A percentile compares a stretch with the other conserved stretches of the same genome.
Evolutionary conservation across 305 asterid species (phyloP).

Genomic region (Plantago lanceolata): DNA sequence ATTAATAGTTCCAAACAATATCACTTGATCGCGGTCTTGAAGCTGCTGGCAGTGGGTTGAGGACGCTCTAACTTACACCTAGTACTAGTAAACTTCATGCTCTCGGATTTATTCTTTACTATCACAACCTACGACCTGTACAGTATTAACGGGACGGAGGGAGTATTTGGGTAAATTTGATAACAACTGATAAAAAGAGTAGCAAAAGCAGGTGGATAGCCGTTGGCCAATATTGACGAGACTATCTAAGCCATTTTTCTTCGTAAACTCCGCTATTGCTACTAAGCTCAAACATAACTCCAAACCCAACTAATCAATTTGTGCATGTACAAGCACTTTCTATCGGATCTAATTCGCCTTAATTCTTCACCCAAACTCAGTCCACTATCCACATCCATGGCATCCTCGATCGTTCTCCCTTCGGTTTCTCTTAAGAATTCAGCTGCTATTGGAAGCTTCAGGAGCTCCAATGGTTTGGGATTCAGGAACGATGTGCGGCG

Average conservation of each 20-base stretch:
- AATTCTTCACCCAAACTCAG: constrained; percentile 15
- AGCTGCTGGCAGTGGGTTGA: no score
- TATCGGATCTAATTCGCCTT: constrained; percentile 25
- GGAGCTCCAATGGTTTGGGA: constrained; percentile 34
- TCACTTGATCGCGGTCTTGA: no score
- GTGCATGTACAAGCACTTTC: constrained; percentile 29
- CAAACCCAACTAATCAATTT: neutral
- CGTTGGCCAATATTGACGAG: constrained; percentile 36
- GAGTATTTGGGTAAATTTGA: neutral
- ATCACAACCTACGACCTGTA: no score
- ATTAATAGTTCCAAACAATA: no score
- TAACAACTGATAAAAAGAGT: no score
- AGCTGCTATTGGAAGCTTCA: constrained; percentile 28
- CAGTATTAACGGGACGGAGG: no score
- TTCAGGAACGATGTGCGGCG: constrained; percentile 24
- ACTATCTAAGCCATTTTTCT: constrained; percentile 29
- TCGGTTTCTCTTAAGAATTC: constrained; percentile 35
- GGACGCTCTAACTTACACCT: no score
- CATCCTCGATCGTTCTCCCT: constrained; percentile 45
- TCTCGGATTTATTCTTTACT: no score
- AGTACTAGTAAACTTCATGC: no score
- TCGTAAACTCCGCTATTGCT: constrained; percentile 43
- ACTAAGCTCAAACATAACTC: constrained; percentile 4
- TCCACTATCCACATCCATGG: constrained; percentile 32
- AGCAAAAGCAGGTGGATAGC: constrained; percentile 30